Base-by-base conservation (phyloP, 2,329 filamentous ascomycete genomes). In the Pyricularia pennisetigena region DNA sequence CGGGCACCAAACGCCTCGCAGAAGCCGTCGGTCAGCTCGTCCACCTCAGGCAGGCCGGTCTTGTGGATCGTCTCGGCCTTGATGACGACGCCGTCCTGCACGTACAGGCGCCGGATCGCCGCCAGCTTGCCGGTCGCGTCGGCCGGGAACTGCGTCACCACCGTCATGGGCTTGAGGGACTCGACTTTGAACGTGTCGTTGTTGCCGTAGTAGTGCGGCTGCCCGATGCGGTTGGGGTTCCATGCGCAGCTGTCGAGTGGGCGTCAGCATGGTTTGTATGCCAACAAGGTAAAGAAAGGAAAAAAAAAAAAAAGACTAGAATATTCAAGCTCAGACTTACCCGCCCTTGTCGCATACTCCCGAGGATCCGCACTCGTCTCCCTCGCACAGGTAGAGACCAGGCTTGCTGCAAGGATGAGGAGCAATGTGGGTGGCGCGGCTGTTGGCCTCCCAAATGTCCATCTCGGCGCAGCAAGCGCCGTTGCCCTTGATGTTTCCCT, bases 361-460 rank as follows among this genome's bases (percentile, higher is more conserved):
- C 30, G 16, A 3, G 23, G 41, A 23, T 83, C 88, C 88, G 73
- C 81, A 82, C 65, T 78, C 78, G 1, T 71, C 75, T 41, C 82
- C 83, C 28, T 77, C 74, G 69, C 82, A 83, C 65, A 76, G 73
- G 71, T 81, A 83, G 5, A 83, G 74, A 1, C 81, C 79, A 0
- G 77, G 76, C 28, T 77, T 74, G 71, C 75, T 79, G 78, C 83
- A 86, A 2, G 81, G 76, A 68, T 86, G 83, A 2, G 83, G 82
- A 0, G 83, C 82, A 20, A 83, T 74, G 9, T 79, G 77, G 23
- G 76, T 81, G 6, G 83, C 75, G 4, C 74, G 74, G 24, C 77
- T 77, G 75, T 85, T 86, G 66, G 83, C 82, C 69, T 86, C 83
- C 82, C 83, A 85, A 71, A 85, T 83, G 69, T 85, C 83, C 74